A percentile compares a stretch with the other conserved stretches of the same genome.
Evolutionary conservation across 768 basidiomycete genomes (phyloP).

Genomic region (Kondoa subrosea): DNA sequence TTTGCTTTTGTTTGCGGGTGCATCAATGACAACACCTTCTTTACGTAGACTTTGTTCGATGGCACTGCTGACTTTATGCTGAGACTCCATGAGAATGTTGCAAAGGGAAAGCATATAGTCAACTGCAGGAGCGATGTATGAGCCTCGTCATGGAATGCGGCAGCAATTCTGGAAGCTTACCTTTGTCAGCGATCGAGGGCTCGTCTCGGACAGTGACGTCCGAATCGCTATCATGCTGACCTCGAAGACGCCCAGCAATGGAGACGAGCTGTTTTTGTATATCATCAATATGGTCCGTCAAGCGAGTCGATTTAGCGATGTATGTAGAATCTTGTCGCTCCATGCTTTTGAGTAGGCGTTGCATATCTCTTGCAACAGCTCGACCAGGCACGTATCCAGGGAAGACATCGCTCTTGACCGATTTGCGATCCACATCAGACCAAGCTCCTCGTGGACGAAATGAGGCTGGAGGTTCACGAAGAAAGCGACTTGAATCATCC

Average conservation of each 20-base stretch:
- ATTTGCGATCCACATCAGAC: slow-evolving; percentile 17
- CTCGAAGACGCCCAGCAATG: slow-evolving; percentile 9
- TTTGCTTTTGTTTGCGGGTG: neutral
- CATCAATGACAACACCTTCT: neutral
- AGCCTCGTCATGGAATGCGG: slow-evolving; percentile 1
- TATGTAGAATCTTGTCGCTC: slow-evolving; percentile 10
- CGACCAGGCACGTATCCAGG: slow-evolving; percentile 8
- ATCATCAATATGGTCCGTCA: slow-evolving; percentile 9
- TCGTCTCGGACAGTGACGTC: neutral
- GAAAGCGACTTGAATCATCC: neutral
- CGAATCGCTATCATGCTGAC: slow-evolving; percentile 9
- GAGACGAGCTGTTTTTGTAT: slow-evolving; percentile 15
- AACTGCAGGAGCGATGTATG: neutral
- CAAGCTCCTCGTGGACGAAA: slow-evolving; percentile 16
- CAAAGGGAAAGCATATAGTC: slow-evolving; percentile 7
- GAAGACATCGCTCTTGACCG: slow-evolving; percentile 12
- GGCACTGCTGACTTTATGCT: slow-evolving; percentile 8
- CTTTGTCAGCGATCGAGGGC: slow-evolving; percentile 9
- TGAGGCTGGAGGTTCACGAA: neutral
- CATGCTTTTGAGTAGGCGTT: slow-evolving; percentile 18
- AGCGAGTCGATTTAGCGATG: neutral
- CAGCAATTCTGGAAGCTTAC: neutral
- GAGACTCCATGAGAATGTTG: slow-evolving; percentile 5
- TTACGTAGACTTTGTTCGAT: neutral
- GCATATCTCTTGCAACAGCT: slow-evolving; percentile 14